Evolutionary conservation across 768 basidiomycete species (phyloP).

Genomic region (Russula brevipes): DNA sequence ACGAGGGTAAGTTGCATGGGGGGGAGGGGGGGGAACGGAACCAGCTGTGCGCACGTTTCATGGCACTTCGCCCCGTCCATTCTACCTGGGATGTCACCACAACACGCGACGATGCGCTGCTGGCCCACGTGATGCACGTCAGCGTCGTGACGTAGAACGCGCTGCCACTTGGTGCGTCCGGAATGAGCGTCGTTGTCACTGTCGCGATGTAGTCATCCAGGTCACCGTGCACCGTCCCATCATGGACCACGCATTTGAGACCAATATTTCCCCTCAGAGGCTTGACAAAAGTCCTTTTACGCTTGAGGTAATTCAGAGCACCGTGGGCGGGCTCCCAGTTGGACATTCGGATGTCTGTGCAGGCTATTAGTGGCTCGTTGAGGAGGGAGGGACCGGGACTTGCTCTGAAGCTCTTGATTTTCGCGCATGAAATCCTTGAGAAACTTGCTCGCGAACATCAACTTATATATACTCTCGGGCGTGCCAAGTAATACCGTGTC

Average conservation of each 20-base stretch:
- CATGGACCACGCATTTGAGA: slow-evolving; percentile 91
- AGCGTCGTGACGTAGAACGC: slow-evolving; percentile 92
- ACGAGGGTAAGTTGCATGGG: background rate
- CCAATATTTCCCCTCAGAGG: slow-evolving; percentile 83
- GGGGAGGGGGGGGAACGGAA: background rate
- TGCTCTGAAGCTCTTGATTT: slow-evolving; percentile 86
- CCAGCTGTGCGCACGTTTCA: slow-evolving; percentile 62
- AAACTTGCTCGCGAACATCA: slow-evolving; percentile 95
- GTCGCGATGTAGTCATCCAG: slow-evolving; percentile 79
- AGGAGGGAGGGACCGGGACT: slow-evolving; percentile 29
- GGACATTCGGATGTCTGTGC: slow-evolving; percentile 84
- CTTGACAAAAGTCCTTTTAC: slow-evolving; percentile 96
- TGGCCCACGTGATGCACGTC: slow-evolving; percentile 95
- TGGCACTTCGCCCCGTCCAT: slow-evolving; percentile 95
- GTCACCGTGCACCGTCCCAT: slow-evolving; percentile 76
- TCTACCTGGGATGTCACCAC: slow-evolving; percentile 89
- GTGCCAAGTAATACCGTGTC: slow-evolving; percentile 80
- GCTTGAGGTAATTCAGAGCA: slow-evolving; percentile 63
- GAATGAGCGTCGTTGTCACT: slow-evolving; percentile 85
- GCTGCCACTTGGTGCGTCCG: slow-evolving; percentile 91
- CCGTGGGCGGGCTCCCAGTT: slow-evolving; percentile 78
- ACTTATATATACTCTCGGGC: slow-evolving; percentile 91
- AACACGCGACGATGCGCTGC: slow-evolving; percentile 66
- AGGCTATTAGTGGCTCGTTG: background rate
- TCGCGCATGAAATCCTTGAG: slow-evolving; percentile 88